phyloP scores from a whole-genome alignment of 2,329 filamentous ascomycete genomes.

The Penicillium sp. region DNA sequence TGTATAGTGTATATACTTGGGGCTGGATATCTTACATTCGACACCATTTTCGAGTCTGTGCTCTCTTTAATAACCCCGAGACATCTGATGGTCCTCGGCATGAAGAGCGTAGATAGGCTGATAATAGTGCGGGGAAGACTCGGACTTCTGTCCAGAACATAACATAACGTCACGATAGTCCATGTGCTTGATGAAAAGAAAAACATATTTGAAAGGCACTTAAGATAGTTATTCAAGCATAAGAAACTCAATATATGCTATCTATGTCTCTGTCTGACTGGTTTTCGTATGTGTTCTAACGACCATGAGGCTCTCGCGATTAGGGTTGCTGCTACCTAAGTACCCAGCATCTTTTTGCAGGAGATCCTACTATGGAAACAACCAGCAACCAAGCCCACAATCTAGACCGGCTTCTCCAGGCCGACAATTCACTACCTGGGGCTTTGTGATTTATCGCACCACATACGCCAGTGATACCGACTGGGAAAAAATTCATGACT shows the following conservation, averaged over 20 bases:
- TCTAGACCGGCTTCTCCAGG: no score
- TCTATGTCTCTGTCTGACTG: background rate
- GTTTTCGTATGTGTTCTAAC: background rate
- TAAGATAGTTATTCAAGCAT: background rate
- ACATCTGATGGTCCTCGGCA: constrained; percentile 8
- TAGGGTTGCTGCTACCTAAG: background rate
- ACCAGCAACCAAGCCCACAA: no score
- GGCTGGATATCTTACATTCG: background rate
- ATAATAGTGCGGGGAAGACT: constrained; percentile 20
- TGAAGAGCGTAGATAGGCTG: constrained; percentile 19
- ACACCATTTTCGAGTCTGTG: background rate
- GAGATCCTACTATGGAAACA: no score
- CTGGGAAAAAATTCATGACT: no score
- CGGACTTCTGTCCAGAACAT: constrained; percentile 23
- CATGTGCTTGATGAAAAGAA: background rate
- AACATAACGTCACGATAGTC: background rate
- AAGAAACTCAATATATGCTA: background rate
- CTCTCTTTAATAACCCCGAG: background rate
- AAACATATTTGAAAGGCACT: no score
- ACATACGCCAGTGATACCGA: no score
- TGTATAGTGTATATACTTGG: background rate
- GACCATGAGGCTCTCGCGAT: background rate
- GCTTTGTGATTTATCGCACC: no score
- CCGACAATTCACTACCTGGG: no score
- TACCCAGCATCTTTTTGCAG: no score